Percentiles rank a stretch among this genome's conserved stretches.
These are phyloP conservation scores for Punica granatum DNA, from an alignment of 345 rosid genomes.

Conservation along the genomic window DNA sequence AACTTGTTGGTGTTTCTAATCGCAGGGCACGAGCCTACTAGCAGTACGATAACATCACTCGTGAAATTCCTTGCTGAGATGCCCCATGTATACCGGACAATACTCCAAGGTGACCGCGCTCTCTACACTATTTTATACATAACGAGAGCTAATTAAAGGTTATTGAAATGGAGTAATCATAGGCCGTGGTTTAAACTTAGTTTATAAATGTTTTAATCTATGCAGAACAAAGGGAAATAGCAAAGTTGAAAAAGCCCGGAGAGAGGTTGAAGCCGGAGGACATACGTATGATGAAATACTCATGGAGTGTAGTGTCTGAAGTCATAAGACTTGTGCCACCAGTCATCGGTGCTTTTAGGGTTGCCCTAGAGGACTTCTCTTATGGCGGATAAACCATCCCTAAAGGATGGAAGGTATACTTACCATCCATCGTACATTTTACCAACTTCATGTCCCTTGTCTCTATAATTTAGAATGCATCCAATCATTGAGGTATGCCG, in stretches of 20 bases:
- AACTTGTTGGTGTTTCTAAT: slow-evolving; percentile 16
- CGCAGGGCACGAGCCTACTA: slow-evolving; percentile 24
- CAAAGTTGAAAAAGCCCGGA: slow-evolving; percentile 1
- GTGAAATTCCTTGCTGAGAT: slow-evolving; percentile 20
- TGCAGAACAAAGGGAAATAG: slow-evolving; percentile 16
- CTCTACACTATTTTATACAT: too few species aligned
- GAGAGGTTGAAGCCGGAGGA: slow-evolving; percentile 13
- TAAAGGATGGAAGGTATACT: slow-evolving; percentile 40
- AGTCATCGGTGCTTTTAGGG: slow-evolving; percentile 11
- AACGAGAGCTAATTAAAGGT: too few species aligned
- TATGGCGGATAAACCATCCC: slow-evolving; percentile 36
- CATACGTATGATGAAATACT: slow-evolving; percentile 7
- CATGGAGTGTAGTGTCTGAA: slow-evolving; percentile 13
- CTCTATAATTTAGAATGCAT: too few species aligned
- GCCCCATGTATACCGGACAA: slow-evolving; percentile 16
- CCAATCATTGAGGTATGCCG: neutral
- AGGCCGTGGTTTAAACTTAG: too few species aligned
- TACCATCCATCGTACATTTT: too few species aligned
- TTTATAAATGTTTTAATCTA: neutral
- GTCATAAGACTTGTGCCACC: slow-evolving; percentile 9
- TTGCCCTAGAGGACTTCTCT: slow-evolving; percentile 27
- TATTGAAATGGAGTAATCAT: too few species aligned
- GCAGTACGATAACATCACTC: slow-evolving; percentile 10
- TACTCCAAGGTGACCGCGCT: slow-evolving; percentile 8
- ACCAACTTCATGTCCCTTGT: too few species aligned